Evolutionary conservation across 2,329 filamentous ascomycete genomes (phyloP).

Genomic region (Fusarium duplospermum): DNA sequence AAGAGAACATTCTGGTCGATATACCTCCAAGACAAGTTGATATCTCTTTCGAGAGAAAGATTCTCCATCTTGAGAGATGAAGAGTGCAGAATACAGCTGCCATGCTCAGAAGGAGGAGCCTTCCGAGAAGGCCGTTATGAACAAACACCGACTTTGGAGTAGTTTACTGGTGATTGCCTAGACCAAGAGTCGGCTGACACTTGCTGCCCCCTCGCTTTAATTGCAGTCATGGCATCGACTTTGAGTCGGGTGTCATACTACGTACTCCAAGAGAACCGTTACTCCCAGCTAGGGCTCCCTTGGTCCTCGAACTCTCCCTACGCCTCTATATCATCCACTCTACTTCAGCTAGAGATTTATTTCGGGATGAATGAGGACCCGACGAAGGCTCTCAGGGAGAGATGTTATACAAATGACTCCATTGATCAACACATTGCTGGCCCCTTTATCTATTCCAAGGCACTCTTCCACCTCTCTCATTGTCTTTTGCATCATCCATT

Average conservation of each 20-base stretch:
- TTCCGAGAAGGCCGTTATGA: not conserved
- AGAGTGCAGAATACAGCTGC: not conserved
- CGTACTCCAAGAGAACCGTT: not conserved
- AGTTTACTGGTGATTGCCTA: not conserved
- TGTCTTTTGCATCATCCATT: not conserved
- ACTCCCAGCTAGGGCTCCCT: not conserved
- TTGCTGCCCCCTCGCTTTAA: not conserved
- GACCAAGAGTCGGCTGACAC: not conserved
- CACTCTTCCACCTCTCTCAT: not conserved
- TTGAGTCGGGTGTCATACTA: not conserved
- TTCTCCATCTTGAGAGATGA: not conserved
- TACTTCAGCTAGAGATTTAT: not conserved
- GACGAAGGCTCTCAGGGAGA: not conserved
- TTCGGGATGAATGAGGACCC: not conserved
- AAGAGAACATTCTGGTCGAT: not conserved
- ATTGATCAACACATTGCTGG: not conserved
- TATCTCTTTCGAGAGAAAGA: not conserved
- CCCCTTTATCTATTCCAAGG: not conserved
- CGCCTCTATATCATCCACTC: not conserved
- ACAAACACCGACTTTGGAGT: not conserved
- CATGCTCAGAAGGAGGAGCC: not conserved
- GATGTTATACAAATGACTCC: not conserved
- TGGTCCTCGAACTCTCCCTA: not conserved
- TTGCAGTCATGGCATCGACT: not conserved
- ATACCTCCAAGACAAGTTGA: not conserved